Conservation (phyloP, 1,284 basidiomycete genomes). For the Tilletia caries region DNA sequence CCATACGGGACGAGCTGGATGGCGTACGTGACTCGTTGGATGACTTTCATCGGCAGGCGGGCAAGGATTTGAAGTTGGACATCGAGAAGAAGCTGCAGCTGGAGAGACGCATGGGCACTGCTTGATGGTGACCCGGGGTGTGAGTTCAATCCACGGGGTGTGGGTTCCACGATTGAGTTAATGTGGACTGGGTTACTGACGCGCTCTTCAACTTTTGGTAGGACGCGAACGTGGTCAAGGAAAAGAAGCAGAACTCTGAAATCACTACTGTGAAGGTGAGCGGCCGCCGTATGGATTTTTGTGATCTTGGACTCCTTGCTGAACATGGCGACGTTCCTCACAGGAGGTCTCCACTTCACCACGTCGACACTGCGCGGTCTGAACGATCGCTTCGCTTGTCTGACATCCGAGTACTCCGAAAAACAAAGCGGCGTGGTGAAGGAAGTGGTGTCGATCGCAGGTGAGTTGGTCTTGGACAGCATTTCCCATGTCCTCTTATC, state of each 20-base stretch:
- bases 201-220: constrained; percentile 49
- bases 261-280: constrained; percentile 72
- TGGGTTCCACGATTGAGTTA: too few species aligned
- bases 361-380: constrained; percentile 72
- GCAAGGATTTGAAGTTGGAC: constrained; percentile 74
- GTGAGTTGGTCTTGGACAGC: too few species aligned
- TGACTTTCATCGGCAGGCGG: constrained; percentile 72
- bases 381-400: constrained; percentile 71
- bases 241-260: constrained; percentile 74
- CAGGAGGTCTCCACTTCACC: constrained; percentile 82
- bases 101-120: constrained; percentile 91
- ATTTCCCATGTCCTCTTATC: too few species aligned
- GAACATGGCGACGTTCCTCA: background rate
- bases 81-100: constrained; percentile 93
- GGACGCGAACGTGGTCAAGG: constrained; percentile 72
- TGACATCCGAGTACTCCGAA: constrained; percentile 68
- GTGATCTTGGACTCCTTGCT: background rate
- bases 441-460: constrained; percentile 86
- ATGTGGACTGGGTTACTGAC: too few species aligned
- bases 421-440: constrained; percentile 82
- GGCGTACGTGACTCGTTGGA: constrained; percentile 77
- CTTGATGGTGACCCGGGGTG: constrained; percentile 71
- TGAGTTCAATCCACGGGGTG: background rate
- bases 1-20: constrained; percentile 69
- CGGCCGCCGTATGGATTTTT: background rate